Base-by-base conservation (phyloP, 2,329 filamentous ascomycete genomes). In the Xenoacremonium recifei region DNA sequence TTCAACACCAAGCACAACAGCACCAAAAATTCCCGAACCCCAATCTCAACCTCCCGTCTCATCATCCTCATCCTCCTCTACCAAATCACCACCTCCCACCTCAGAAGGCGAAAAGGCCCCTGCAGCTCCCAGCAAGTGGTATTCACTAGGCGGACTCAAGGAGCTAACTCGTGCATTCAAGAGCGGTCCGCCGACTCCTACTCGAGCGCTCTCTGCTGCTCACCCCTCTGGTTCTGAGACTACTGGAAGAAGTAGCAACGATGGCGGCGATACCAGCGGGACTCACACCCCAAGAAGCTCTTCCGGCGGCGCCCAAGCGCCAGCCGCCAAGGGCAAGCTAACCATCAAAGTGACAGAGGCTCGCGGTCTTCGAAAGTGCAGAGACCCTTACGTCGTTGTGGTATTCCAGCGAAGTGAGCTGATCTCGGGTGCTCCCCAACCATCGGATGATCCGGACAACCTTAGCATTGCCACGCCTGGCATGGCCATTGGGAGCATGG, bases 371-470 rank as follows among this genome's bases (percentile, higher is more conserved):
- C 80, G 86, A 47, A 88, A 84, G 44, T 89, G 89, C 61, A 82
- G 84, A 45, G 89, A 96, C 58, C 93, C 93, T 2, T 99, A 99
- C 59, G 89, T 96, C 39, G 90, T 99, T 10, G 95, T 88, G 45
- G 91, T 96, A 19, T 99, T 97, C 60, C 93, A 99, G 65, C 87
- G 89, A 64, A 96, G 92, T 60, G 93, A 99, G 65, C 85, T 95
- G 56, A 96, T 99, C 42, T 97, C 93, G 1, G 85, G 88, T 42
- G 89, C 89, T 3, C 88, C 91, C 11, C 80, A 84, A 25, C 73
- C 74, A 40, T 68, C 76, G 18, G 84, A 86, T 33, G 76, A 80
- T 25, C 80, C 83, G 33, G 80, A 84, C 41, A 60, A 75, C 44
- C 50, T 70, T 18, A 60, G 56, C 29, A 58, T 65, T 25, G 61